These are phyloP conservation scores for Silene conica DNA, from an alignment of 148 eudicot species.

Conservation along the genomic window DNA sequence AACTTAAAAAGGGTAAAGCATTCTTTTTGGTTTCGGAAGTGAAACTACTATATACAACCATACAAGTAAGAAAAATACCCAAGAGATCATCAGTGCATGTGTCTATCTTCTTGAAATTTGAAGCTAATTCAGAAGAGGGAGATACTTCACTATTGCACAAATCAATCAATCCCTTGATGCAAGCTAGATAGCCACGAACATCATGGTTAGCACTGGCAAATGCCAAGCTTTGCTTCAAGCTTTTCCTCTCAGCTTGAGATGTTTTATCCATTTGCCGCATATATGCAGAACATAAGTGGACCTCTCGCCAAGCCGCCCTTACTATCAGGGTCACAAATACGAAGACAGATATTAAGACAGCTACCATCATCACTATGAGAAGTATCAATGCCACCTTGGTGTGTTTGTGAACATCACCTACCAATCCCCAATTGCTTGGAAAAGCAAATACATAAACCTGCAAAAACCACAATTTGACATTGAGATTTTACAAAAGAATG, in stretches of 20 bases:
- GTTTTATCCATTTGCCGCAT: slow-evolving; percentile 73
- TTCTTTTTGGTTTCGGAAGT: no score
- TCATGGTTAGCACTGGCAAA: slow-evolving; percentile 79
- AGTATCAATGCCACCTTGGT: slow-evolving; percentile 28
- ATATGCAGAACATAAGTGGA: slow-evolving; percentile 42
- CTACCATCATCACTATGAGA: slow-evolving; percentile 29
- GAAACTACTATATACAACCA: no score
- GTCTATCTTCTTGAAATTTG: slow-evolving; percentile 43
- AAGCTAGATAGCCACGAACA: slow-evolving; percentile 58
- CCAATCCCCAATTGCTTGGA: slow-evolving; percentile 22
- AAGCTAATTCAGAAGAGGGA: slow-evolving; percentile 43
- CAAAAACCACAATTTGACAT: background rate
- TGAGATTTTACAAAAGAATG: background rate
- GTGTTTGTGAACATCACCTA: slow-evolving; percentile 23
- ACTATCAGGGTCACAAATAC: slow-evolving; percentile 28
- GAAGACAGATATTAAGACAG: slow-evolving; percentile 22
- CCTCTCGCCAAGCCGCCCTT: slow-evolving; percentile 40
- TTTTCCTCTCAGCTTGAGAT: slow-evolving; percentile 60
- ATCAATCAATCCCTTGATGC: slow-evolving; percentile 48
- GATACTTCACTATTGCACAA: slow-evolving; percentile 28
- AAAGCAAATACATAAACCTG: slow-evolving; percentile 24
- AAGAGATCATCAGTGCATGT: slow-evolving; percentile 48
- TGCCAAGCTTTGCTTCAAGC: slow-evolving; percentile 55
- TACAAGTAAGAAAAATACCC: slow-evolving; percentile 32
- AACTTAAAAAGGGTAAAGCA: background rate